Base-by-base conservation (phyloP, 441 rosid species). In the Populus tomentosa region DNA sequence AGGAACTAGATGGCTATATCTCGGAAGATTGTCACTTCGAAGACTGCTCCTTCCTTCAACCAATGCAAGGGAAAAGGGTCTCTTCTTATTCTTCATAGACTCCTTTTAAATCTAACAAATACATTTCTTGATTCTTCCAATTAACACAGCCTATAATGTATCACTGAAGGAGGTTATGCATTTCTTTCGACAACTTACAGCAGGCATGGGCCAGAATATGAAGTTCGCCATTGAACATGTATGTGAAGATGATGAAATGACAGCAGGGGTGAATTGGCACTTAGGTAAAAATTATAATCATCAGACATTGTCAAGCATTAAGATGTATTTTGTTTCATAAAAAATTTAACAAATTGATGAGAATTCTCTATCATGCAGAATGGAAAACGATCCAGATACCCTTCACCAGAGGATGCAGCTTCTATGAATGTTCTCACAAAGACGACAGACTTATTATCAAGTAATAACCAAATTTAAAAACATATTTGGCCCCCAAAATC, bases 391-490 rank as follows among this genome's bases (percentile, higher is more conserved):
- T 38, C 67, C 86, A 38, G 72, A 81, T 94, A 46, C 98, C 95
- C 0, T 88, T 89, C 70, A 89, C 97, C 67, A 89, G 89, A 81
- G 97, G 98, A 69, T 90, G 97, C 87, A 91, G 95, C 87, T 90
- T 89, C 80, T 89, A 84, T 33, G 88, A 90, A 82, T 92, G 86
- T 85, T 78, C 83, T 3, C 77, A 75, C 30, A 82, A 83, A 18
- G 89, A 87, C 33, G 81, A 81, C 20, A 81, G 32, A 73, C 76
- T 89, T 33, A 68, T 83, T n/a, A 88, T 92, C 74, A 91, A 88
- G 97, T 89, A 85, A 35, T 10, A 6, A 2, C 8, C 33, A 28
- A 56, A 32, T 42, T 2, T 8, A 33, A n/a, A 33, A 18, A 33
- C 16, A 50, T 61, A 23, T 67, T 42, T 56, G 1, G 42, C 64